Conservation (phyloP, 345 rosid species). For the Mangifera indica region DNA sequence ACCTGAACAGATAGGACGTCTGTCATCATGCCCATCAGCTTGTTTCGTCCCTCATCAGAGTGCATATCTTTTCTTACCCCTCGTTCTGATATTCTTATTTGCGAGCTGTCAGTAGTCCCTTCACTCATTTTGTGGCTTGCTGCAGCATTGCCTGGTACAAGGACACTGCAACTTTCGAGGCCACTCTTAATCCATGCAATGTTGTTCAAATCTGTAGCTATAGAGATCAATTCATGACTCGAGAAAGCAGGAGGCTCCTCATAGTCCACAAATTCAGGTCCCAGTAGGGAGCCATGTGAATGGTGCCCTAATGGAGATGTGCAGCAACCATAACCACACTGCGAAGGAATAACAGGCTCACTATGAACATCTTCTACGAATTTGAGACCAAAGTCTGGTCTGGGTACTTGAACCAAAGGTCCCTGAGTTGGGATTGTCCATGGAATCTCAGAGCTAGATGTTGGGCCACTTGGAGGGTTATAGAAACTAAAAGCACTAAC, state of each 20-base stretch:
- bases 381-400: conserved; percentile 43
- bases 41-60: conserved; percentile 45
- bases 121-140: conserved; percentile 26
- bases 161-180: conserved; percentile 42
- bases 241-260: conserved; percentile 59
- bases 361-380: conserved; percentile 51
- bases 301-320: conserved; percentile 29
- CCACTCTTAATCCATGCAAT: conserved; percentile 86
- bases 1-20: conserved; percentile 34
- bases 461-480: conserved; percentile 35
- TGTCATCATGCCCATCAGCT: conserved; percentile 44
- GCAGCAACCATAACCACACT: conserved; percentile 82
- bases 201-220: conserved; percentile 82
- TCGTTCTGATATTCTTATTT: conserved; percentile 42
- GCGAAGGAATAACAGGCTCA: conserved; percentile 55
- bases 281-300: conserved; percentile 52
- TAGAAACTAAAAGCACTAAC: conserved; percentile 73
- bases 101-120: conserved; percentile 23
- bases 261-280: conserved; percentile 81
- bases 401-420: conserved; percentile 52
- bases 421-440: conserved; percentile 46
- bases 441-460: conserved; percentile 29
- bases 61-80: conserved; percentile 31
- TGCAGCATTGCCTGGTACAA: conserved; percentile 22
- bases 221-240: conserved; percentile 65